A percentile compares a stretch with the other conserved stretches of the same genome.
phyloP scores from a whole-genome alignment of 352 stramenopile species.

The Phytopythium sindhum region DNA sequence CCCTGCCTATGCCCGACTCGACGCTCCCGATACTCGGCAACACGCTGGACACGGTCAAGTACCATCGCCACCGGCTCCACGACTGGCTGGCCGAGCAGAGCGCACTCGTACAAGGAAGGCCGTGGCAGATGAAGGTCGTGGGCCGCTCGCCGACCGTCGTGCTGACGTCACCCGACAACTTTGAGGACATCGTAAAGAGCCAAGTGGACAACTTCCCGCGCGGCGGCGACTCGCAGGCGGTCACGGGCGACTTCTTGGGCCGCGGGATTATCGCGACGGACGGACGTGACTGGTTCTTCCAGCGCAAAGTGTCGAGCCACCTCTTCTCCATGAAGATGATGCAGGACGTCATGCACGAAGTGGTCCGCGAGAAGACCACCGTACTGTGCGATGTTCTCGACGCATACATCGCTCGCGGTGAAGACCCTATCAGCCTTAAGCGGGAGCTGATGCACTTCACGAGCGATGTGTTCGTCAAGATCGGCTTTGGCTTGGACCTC shows the following conservation, averaged over 20 bases:
- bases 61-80: conserved; percentile 37
- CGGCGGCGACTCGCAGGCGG: conserved; percentile 24
- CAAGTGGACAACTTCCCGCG: conserved; percentile 73
- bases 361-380: conserved; percentile 23
- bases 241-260: conserved; percentile 54
- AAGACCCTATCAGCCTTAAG: conserved; percentile 31
- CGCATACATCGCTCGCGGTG: conserved; percentile 12
- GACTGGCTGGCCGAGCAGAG: conserved; percentile 52
- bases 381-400: conserved; percentile 28
- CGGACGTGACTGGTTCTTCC: conserved; percentile 43
- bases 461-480: conserved; percentile 61
- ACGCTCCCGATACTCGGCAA: conserved; percentile 39
- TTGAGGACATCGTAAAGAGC: conserved; percentile 49
- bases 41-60: conserved; percentile 42
- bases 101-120: conserved; percentile 12
- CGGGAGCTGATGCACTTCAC: conserved; percentile 50
- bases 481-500: conserved; percentile 45
- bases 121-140: conserved; percentile 38
- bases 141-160: conserved; percentile 32
- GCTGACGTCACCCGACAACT: conserved; percentile 25
- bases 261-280: conserved; percentile 42
- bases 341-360: conserved; percentile 37
- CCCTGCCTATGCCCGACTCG: not conserved
- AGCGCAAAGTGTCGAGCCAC: conserved; percentile 81
- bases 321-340: conserved; percentile 70